Evolutionary conservation across 768 basidiomycete genomes (phyloP).

Genomic region (Rhizopogon salebrosus): DNA sequence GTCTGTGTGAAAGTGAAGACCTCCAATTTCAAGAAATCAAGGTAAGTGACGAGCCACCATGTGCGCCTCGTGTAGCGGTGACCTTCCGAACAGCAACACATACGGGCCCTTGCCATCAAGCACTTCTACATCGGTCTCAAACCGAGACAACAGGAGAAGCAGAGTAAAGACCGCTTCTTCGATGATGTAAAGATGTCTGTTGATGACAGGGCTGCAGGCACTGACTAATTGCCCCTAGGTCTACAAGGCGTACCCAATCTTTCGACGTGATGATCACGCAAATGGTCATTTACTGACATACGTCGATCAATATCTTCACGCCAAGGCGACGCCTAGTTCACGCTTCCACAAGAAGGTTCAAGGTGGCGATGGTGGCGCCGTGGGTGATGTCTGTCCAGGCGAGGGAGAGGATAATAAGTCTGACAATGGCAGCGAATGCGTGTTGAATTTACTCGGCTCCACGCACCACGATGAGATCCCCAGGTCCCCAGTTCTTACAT

Average conservation of each 20-base stretch:
- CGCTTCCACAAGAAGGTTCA: not conserved
- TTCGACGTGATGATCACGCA: not conserved
- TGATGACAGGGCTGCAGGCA: not conserved
- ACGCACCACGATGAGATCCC: too few relatives aligned
- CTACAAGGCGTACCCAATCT: not conserved
- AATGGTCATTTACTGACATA: not conserved
- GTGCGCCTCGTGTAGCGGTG: not conserved
- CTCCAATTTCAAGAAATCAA: not conserved
- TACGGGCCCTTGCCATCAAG: constrained; percentile 1
- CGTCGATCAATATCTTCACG: not conserved
- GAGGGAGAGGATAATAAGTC: not conserved
- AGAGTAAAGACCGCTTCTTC: not conserved
- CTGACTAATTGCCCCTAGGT: not conserved
- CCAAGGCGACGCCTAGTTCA: not conserved
- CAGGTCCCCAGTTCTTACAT: not conserved
- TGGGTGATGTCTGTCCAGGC: too few relatives aligned
- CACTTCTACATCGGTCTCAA: constrained; percentile 1
- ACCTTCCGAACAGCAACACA: not conserved
- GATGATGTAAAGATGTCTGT: not conserved
- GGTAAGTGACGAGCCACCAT: not conserved
- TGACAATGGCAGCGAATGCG: not conserved
- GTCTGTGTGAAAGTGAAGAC: not conserved
- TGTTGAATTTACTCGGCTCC: not conserved
- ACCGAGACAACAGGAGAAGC: not conserved
- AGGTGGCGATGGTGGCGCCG: not conserved